These are phyloP conservation scores for Irpex rosettiformis DNA, from an alignment of 1,284 basidiomycete species.

Conservation along the genomic window DNA sequence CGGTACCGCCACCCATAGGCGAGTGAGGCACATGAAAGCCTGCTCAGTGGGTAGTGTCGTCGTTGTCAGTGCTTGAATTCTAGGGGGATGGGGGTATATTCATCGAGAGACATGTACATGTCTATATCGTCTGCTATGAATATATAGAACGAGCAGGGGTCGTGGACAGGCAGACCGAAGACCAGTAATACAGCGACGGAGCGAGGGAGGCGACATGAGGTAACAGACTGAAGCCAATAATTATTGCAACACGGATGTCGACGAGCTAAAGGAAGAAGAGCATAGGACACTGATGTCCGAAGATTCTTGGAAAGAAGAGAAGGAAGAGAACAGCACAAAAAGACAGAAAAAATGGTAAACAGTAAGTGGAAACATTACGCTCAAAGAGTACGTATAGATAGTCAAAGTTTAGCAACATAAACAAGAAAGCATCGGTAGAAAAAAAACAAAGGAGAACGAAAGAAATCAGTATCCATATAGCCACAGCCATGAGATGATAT, in stretches of 20 bases:
- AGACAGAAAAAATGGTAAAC: constrained; percentile 1
- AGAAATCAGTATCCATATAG: not conserved
- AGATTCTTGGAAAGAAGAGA: not conserved
- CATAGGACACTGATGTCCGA: not conserved
- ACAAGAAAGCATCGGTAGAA: not conserved
- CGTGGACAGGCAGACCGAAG: not conserved
- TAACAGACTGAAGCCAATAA: constrained; percentile 12
- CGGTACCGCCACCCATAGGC: too few species aligned
- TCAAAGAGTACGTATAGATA: constrained; percentile 11
- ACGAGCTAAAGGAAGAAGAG: not conserved
- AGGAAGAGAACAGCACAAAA: constrained; percentile 13
- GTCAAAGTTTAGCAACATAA: constrained; percentile 5
- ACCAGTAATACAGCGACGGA: not conserved
- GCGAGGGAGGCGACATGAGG: constrained; percentile 14
- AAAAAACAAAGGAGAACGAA: constrained; percentile 2
- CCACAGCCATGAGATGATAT: constrained; percentile 1
- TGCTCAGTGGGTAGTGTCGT: not conserved
- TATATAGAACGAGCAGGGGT: not conserved
- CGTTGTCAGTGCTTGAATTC: not conserved
- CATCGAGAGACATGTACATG: not conserved
- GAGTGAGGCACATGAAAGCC: not conserved
- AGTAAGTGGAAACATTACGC: constrained; percentile 4
- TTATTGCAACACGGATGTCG: constrained; percentile 2
- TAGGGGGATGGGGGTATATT: not conserved
- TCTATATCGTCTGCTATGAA: not conserved